Base-by-base conservation (phyloP, 345 rosid species). In the Mangifera indica region DNA sequence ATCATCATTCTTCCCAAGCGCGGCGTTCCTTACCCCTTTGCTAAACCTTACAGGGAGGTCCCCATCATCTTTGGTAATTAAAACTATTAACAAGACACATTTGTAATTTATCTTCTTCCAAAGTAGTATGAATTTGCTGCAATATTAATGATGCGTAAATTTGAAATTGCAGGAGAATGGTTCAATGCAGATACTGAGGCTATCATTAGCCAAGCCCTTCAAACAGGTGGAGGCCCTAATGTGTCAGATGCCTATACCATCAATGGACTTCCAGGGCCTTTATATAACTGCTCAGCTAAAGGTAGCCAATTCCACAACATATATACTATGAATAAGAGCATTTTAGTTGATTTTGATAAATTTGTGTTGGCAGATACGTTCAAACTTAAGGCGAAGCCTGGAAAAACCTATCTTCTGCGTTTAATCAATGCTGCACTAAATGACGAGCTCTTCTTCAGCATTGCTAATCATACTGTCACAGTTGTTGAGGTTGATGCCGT, bases 241-340 rank as follows among this genome's bases (percentile, higher is more conserved):
- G 93, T 89, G 12, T 92, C 93, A 3, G 88, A 91, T 68, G 95
- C 92, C 34, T 91, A 84, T 78, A 87, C 95, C 10, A 81, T 91
- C 67, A 88, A 91, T 69, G 92, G 92, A 18, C 84, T 85, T 64
- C 89, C 95, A 42, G 98, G 98, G 62, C 92, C 90, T 4, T 66
- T 89, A 24, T 87, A 93, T 70, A 91, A 91, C 70, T 91, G 97
- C 79, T 93, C 95, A 0, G 75, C 87, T 21, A 87, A 88, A 64
- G 94, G 94, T 90, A 71, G 9, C 13, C 45, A 4, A 10, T 37
- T 6, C 40, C 40, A 37, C 40, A 37, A 37, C 40, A 37, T 37
- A 6, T 5, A 1, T 29, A 4, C 32, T 9, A 22, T 3, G 10
- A 11, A 29, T 37, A 8, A 52, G 20, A 26, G 24, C 62, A 26